These are phyloP conservation scores for Rutidosis leptorrhynchoides DNA, from an alignment of 129 eudicot species.

Conservation along the genomic window DNA sequence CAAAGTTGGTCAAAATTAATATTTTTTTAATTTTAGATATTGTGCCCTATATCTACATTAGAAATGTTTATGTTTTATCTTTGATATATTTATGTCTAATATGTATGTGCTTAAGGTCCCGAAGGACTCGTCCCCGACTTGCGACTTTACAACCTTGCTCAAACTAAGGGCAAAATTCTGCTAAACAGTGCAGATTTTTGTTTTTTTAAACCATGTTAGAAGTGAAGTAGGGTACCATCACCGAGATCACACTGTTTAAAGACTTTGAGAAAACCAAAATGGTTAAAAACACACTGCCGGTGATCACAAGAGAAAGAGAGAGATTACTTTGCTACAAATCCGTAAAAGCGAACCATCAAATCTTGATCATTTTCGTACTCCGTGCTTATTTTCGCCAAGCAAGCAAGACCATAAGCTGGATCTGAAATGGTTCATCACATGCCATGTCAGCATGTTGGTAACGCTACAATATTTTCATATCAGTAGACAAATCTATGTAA, in stretches of 20 bases:
- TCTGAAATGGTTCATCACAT: constrained; percentile 42
- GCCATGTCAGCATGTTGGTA: background rate
- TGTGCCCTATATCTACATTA: too few species aligned
- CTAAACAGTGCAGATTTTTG: background rate
- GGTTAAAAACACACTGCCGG: background rate
- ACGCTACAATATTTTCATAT: background rate
- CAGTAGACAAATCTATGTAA: background rate
- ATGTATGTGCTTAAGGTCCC: too few species aligned
- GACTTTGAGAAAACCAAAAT: background rate
- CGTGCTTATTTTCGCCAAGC: constrained; percentile 86
- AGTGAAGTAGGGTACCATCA: background rate
- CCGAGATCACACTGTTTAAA: background rate
- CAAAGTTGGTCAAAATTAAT: too few species aligned
- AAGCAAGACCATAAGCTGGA: constrained; percentile 74
- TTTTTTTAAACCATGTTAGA: background rate
- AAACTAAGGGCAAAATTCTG: background rate
- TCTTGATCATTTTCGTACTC: constrained; percentile 80
- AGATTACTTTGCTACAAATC: constrained; percentile 79
- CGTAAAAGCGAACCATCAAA: constrained; percentile 82
- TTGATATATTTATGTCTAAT: too few species aligned
- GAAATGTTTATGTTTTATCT: too few species aligned
- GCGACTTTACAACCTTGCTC: too few species aligned
- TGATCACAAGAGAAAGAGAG: constrained; percentile 26
- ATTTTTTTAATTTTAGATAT: too few species aligned
- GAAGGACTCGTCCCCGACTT: too few species aligned